Percentiles rank a stretch among this genome's conserved stretches.
Evolutionary conservation across 2,329 filamentous ascomycete species (phyloP).

Genomic region (Colletotrichum australisinense): DNA sequence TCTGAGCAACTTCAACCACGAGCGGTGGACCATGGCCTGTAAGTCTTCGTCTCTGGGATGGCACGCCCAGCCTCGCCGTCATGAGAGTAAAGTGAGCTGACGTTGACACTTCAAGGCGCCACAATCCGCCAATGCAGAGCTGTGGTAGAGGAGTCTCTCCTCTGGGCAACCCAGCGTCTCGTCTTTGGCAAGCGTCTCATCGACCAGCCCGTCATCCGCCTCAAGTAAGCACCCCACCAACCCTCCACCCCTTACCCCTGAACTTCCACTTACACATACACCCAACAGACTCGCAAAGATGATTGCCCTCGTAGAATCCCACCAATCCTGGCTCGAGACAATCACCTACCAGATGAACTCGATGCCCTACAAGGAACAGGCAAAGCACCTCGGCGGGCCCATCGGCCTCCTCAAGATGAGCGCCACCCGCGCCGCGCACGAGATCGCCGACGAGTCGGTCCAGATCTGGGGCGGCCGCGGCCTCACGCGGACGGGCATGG

Average conservation of each 20-base stretch:
- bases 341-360: conserved; percentile 91
- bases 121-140: conserved; percentile 74
- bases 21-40: conserved; percentile 82
- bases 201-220: conserved; percentile 84
- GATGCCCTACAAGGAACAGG: conserved; percentile 83
- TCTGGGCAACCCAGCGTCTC: conserved; percentile 88
- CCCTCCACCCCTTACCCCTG: no score
- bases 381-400: conserved; percentile 80
- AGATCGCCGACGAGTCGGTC: conserved; percentile 84
- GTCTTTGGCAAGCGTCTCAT: conserved; percentile 87
- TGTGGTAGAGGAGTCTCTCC: conserved; percentile 85
- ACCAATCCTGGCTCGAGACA: conserved; percentile 86
- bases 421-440: conserved; percentile 80
- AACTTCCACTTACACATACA: background rate
- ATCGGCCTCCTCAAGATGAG: conserved; percentile 87
- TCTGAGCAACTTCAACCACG: conserved; percentile 90
- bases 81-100: background rate
- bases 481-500: conserved; percentile 86
- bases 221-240: conserved; percentile 65
- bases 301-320: conserved; percentile 84
- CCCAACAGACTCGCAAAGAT: conserved; percentile 75
- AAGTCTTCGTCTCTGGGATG: conserved; percentile 42
- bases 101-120: conserved; percentile 52
- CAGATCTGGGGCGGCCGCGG: conserved; percentile 89
- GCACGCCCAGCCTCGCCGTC: background rate